Evolutionary conservation across 225 moss, liverwort and hornwort species (phyloP), one percentile per base, ranked within the genome.

Genomic region (Anthoceros angustus): DNA sequence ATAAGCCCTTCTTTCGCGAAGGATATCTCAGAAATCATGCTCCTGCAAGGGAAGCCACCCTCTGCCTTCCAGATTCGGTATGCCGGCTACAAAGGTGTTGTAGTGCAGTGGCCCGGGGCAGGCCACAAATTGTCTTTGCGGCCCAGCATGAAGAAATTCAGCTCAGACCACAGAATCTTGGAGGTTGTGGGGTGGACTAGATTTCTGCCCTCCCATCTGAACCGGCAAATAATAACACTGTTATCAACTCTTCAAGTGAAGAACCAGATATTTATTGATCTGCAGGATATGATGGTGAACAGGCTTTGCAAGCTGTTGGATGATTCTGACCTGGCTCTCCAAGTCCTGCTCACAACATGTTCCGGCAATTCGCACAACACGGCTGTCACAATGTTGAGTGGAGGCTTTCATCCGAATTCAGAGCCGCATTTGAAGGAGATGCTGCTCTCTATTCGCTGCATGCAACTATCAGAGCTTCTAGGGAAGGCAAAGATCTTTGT

Each of bases 51-150:
- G 6, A 66, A 71, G 4, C 77, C 84, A 9, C 95, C 95, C 7
- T 86, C 91, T 63, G 78, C 82, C 15, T 98, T 85, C 40, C 95
- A 98, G 72, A 91, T 98, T 43, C 83, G 95, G 9, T 98, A 98
- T 42, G 91, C 85, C 0, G 95, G 95, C 2, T 91, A 81, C 67
- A 98, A 98, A 76, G 95, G 95, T 7, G 91, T 98, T 8, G 77
- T 86, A 32, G 83, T 83, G 20, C 66, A 74, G 14, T 91, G 95
- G 91, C 80, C 83, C 14, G 78, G 83, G 0, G 26, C 64, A 21
- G 26, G 63, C 20, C 79, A 67, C 42, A 80, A 94, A 64, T 88
- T 98, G 7, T 88, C 77, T 16, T 40, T 86, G 61, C 80, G 95
- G 6, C 66, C 42, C 0, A 91, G 91, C 60, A 91, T 91, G 95